Evolutionary conservation across 768 basidiomycete genomes (phyloP).

Genomic region (Termitomyces sp.): DNA sequence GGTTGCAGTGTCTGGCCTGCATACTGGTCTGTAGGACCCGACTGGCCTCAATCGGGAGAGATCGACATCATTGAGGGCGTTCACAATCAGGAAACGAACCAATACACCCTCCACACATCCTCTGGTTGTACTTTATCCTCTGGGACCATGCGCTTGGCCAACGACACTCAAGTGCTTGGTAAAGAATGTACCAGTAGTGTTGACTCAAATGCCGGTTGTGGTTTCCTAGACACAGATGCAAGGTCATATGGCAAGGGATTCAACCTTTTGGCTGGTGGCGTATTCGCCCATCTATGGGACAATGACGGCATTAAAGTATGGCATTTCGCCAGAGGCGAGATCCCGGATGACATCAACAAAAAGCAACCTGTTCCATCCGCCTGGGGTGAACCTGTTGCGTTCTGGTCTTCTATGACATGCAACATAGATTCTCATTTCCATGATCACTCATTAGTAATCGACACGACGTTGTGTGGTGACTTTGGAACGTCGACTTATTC

Average conservation of each 20-base stretch:
- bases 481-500: constrained; percentile 33
- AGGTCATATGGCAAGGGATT: constrained; percentile 39
- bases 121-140: constrained; percentile 32
- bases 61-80: constrained; percentile 77
- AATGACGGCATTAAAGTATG: constrained; percentile 46
- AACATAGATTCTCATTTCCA: constrained; percentile 45
- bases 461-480: constrained; percentile 45
- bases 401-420: constrained; percentile 44
- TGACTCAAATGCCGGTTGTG: constrained; percentile 43
- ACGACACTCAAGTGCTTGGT: constrained; percentile 19
- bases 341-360: constrained; percentile 46
- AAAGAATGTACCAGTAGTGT: constrained; percentile 34
- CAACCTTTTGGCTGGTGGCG: constrained; percentile 43
- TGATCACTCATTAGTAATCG: constrained; percentile 44
- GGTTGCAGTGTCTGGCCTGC: constrained; percentile 66
- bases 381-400: constrained; percentile 51
- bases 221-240: constrained; percentile 34
- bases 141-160: constrained; percentile 12
- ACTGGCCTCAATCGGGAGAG: constrained; percentile 54
- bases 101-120: constrained; percentile 61
- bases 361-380: constrained; percentile 38
- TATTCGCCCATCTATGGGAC: constrained; percentile 55
- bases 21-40: constrained; percentile 42
- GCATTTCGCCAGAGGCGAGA: constrained; percentile 46
- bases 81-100: constrained; percentile 51